phyloP scores from a whole-genome alignment of 2,329 filamentous ascomycete species.

The Arthrobotrys sinensis region DNA sequence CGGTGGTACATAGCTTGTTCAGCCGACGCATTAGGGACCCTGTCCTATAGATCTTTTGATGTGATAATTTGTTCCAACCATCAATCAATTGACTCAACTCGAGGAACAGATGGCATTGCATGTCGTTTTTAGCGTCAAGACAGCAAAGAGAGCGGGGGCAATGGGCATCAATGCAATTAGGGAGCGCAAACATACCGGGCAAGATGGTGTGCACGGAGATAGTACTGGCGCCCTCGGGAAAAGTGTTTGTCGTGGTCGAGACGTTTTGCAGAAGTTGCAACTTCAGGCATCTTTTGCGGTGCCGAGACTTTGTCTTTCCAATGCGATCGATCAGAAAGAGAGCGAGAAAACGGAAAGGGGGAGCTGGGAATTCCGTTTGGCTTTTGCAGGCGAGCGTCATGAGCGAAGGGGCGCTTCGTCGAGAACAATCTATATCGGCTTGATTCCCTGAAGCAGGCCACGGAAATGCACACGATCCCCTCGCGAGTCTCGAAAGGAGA shows the following conservation, averaged over 20 bases:
- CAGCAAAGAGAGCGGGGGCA: too few relatives aligned
- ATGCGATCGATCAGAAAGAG: neutral
- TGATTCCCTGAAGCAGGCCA: slow-evolving; percentile 3
- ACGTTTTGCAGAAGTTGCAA: neutral
- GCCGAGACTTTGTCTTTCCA: neutral
- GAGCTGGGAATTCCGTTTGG: neutral
- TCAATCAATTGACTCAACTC: neutral
- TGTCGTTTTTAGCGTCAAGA: neutral
- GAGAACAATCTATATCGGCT: slow-evolving; percentile 17
- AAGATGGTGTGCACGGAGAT: slow-evolving; percentile 16
- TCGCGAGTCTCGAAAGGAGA: slow-evolving; percentile 1
- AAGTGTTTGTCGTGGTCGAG: neutral
- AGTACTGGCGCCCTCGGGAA: neutral
- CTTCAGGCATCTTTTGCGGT: slow-evolving; percentile 8
- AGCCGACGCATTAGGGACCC: neutral
- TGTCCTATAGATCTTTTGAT: neutral
- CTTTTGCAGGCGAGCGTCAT: neutral
- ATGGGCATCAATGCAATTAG: neutral
- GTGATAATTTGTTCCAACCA: neutral
- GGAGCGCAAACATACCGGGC: neutral
- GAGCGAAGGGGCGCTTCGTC: neutral
- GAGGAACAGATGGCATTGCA: neutral
- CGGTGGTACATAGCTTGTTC: neutral
- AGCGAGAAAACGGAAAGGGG: too few relatives aligned
- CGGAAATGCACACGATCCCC: slow-evolving; percentile 1